Base-by-base conservation (phyloP, 1,139 yeast species). In the Lodderomyces jiufengensis region DNA sequence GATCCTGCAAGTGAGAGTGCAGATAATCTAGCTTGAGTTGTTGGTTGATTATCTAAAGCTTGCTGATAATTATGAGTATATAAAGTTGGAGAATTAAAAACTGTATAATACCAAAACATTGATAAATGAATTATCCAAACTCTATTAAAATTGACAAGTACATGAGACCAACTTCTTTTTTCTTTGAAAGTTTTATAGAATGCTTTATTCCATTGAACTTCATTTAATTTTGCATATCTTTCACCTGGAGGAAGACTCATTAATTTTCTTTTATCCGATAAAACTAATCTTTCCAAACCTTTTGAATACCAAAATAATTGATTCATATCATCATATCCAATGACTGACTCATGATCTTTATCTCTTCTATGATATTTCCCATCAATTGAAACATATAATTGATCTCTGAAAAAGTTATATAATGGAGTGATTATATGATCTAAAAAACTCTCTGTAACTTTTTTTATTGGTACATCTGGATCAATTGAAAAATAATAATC, bases 371-470 rank as follows among this genome's bases (percentile, higher is more conserved):
- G 57, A 45, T 59, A 66, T 12, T 54, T 58, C 0, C 66, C 76
- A 21, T 63, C 63, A 9, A 54, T 49, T 9, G 52, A 45, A 12
- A 57, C 61, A 41, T 61, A 80, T 5, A 78, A 63, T 53, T 82
- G 87, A 40, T 68, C 71, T 24, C 80, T 64, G 49, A 83, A 73
- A 46, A 69, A 82, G 9, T 63, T 54, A 59, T 86, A 87, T 3
- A 87, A 52, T 0, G 96, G 96, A 2, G 87, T 80, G n/a, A 87
- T 78, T 2, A 75, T 71, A 33, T 75, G 78, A 43, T 85, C 80
- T 29, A 87, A 63, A 49, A 74, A 87, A 35, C 58, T 54, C 9
- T 40, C 39, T 4, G 62, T 50, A 2, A 41, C 42, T 26, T 47
- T 48, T 10, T 42, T 38, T 15, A 51, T 44, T 1, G 58, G 57